phyloP scores from a whole-genome alignment of 352 stramenopile genomes.

The Phytophthora boehmeriae region DNA sequence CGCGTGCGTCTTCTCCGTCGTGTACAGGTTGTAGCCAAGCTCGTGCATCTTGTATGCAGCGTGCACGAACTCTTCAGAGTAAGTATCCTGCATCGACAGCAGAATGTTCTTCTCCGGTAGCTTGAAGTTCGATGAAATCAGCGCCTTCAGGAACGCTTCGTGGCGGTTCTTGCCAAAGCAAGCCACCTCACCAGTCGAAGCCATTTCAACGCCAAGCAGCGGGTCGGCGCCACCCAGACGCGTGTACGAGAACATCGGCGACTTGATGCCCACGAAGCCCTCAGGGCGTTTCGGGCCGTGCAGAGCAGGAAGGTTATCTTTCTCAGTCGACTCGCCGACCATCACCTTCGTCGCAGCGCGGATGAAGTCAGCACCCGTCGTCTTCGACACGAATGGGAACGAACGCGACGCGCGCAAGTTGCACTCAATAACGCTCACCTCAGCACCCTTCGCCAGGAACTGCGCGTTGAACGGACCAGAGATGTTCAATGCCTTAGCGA shows the following conservation, averaged over 20 bases:
- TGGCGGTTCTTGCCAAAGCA: conserved; percentile 97
- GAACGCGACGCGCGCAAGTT: conserved; percentile 98
- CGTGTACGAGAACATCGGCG: conserved; percentile 98
- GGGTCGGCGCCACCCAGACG: conserved; percentile 92
- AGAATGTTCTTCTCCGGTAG: conserved; percentile 90
- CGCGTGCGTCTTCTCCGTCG: conserved; percentile 93
- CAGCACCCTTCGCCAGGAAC: conserved; percentile 98
- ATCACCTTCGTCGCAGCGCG: conserved; percentile 96
- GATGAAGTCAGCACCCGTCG: conserved; percentile 99
- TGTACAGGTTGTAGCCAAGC: conserved; percentile 95
- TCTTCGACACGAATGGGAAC: conserved; percentile 99
- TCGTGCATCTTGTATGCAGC: conserved; percentile 95
- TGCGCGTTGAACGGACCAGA: conserved; percentile 99
- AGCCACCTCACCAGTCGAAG: conserved; percentile 97
- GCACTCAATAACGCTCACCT: conserved; percentile 99
- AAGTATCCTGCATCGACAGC: conserved; percentile 93
- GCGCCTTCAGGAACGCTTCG: conserved; percentile 96
- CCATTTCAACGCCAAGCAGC: conserved; percentile 97
- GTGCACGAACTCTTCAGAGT: conserved; percentile 96
- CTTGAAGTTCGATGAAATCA: conserved; percentile 82
- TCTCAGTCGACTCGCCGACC: conserved; percentile 90
- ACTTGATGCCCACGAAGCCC: conserved; percentile 94
- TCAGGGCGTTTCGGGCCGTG: conserved; percentile 95
- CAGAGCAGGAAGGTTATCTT: conserved; percentile 95
- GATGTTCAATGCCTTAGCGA: conserved; percentile 97